Base-by-base conservation (phyloP, 148 eudicot genomes). In the Chenopodium quinoa region DNA sequence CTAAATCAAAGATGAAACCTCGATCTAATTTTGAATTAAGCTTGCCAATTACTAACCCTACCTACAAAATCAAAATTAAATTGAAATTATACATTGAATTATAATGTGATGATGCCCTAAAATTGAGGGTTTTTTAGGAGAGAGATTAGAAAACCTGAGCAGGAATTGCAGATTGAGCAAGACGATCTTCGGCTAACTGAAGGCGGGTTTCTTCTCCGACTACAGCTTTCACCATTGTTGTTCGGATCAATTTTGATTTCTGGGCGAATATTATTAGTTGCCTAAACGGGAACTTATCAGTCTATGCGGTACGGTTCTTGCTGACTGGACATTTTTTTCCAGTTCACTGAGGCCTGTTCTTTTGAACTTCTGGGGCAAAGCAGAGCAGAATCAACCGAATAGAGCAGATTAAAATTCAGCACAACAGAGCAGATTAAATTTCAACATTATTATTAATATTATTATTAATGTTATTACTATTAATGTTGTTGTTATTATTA, bases 1-100 rank as follows among this genome's bases (percentile, higher is more conserved):
- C 79, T 85, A 96, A 81, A 88, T 93, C 94, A 79, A 88, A 93
- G 29, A 96, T 89, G 81, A 92, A 92, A 16, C 93, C 93, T 84
- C 91, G 83, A 78, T 96, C 99, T 40, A 86, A 85, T 75, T 79
- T 89, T 46, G 84, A 67, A 78, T 86, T 93, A 11, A 93, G 78
- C 77, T 96, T 96, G 76, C 98, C 99, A 16, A 96, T 89, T 71
- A 93, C 90, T 58, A 96, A 86, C 32, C 99, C 99, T 25, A 95
- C 91, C 95, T 95, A 88, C 47, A 2, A 29, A 77, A 66, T 31
- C 16, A 56, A 17, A 56, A 56, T 56, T 56, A 56, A 17, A 25
- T 14, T 4, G 9, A 19, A 22, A 60, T 2, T 3, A 22, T 4
- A 22, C 8, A 4, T 11, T 7, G 54, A 69, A 19, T 1, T 66